Conservation (phyloP, 164 flowering plant genomes). For the Sextonia rubra region DNA sequence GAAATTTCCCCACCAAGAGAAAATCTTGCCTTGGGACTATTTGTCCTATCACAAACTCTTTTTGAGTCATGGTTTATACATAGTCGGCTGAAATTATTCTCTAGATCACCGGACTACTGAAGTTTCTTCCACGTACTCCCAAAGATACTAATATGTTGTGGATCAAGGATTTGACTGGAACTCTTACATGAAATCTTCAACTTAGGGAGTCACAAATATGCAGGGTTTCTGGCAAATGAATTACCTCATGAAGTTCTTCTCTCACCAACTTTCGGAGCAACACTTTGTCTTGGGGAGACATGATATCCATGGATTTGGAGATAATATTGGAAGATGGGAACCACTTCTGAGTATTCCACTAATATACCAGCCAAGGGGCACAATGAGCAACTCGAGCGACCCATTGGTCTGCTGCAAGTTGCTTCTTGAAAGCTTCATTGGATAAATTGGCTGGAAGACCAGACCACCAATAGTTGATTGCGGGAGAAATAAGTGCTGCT, state of each 20-base stretch:
- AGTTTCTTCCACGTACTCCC: too few species aligned
- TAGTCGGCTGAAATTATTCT: too few species aligned
- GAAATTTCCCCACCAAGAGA: too few species aligned
- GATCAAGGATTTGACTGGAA: too few species aligned
- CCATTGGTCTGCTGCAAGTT: conserved; percentile 56
- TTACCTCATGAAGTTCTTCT: conserved; percentile 22
- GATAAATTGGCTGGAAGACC: conserved; percentile 64
- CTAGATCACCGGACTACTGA: too few species aligned
- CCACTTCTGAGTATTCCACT: conserved; percentile 88
- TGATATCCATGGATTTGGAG: conserved; percentile 19
- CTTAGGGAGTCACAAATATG: too few species aligned
- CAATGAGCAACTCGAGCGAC: conserved; percentile 59
- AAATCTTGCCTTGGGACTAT: too few species aligned
- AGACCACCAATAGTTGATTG: conserved; percentile 84
- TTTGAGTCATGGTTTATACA: too few species aligned
- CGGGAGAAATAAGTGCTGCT: conserved; percentile 66
- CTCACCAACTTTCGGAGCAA: conserved; percentile 2
- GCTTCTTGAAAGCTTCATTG: conserved; percentile 43
- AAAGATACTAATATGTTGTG: too few species aligned
- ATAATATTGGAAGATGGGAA: conserved; percentile 45
- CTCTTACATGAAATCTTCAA: background rate
- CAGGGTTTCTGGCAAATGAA: background rate
- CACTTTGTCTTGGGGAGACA: conserved; percentile 41
- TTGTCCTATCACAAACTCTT: too few species aligned
- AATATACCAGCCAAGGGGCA: conserved; percentile 67